Base-by-base conservation (phyloP, 305 asterid genomes). In the Nicotiana rustica region DNA sequence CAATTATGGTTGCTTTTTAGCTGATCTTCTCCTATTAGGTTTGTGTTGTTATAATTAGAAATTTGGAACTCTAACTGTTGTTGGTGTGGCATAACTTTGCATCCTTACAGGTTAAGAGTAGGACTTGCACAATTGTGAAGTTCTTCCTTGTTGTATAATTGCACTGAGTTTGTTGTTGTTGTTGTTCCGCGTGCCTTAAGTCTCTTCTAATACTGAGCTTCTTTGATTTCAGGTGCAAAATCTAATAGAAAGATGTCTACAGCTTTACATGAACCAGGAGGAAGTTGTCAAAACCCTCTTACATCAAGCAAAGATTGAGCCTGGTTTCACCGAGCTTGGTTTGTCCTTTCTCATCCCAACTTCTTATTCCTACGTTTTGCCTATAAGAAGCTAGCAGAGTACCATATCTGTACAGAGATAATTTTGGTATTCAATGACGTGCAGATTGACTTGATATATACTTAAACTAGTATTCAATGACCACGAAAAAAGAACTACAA, bases 231-330 rank as follows among this genome's bases (percentile, higher is more conserved):
- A 95, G 98, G 98, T 95, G 82, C 98, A 95, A 78, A 91, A 91
- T 86, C 98, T 95, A 66, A 95, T 95, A 62, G 98, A 95, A 89
- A 92, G 98, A 88, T 95, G 98, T 87, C 98, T 95, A 86, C 98
- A 95, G 87, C 98, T 93, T 82, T 95, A 95, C 92, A 95, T 93
- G 98, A 91, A 90, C 83, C 93, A 89, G 88, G 89, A 81, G 80
- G 98, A 95, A 89, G 98, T 91, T 44, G 92, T 92, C 82, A 90
- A 79, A 85, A 91, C 97, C 79, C 90, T 93, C 84, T 89, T 91
- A 67, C 90, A 90, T 83, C 94, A 91, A 84, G 98, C 97, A 70
- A 92, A 92, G 84, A 92, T 95, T 31, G 98, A 95, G 88, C 98
- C 98, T 56, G 93, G 92, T 75, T 95, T 93, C 89, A 95, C 99